These are phyloP conservation scores for Orbilia quercus DNA, from an alignment of 2,329 filamentous ascomycete genomes.

Conservation along the genomic window DNA sequence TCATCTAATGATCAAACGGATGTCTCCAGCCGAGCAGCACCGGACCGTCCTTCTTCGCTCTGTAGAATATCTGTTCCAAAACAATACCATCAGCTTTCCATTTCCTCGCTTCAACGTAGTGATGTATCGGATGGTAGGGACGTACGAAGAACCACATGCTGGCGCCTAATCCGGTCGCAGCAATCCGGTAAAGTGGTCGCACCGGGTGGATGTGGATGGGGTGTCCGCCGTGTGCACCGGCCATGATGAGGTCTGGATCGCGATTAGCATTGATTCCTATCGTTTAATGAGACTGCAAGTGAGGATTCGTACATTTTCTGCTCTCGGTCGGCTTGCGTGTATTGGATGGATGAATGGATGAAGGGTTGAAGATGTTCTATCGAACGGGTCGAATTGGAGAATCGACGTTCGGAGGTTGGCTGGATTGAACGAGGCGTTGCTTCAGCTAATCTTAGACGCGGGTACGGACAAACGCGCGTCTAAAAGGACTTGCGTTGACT, in stretches of 20 bases:
- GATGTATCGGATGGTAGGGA: constrained; percentile 52
- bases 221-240: constrained; percentile 61
- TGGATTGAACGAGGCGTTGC: not conserved
- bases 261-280: not conserved
- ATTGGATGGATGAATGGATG: constrained; percentile 19
- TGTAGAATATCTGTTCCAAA: constrained; percentile 83
- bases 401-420: constrained; percentile 5
- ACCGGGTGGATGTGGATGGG: constrained; percentile 71
- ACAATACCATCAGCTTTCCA: constrained; percentile 1
- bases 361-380: not conserved
- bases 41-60: constrained; percentile 94
- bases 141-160: constrained; percentile 99
- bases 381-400: not conserved
- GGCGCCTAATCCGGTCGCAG: constrained; percentile 86
- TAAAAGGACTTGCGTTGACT: constrained; percentile 22
- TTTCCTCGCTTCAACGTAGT: constrained; percentile 20
- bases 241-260: constrained; percentile 28
- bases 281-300: not conserved
- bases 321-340: not conserved
- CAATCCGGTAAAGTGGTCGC: constrained; percentile 81
- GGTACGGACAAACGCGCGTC: constrained; percentile 30
- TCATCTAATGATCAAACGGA: constrained; percentile 87
- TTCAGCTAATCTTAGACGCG: constrained; percentile 4
- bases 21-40: constrained; percentile 93
- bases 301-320: not conserved